phyloP scores from a whole-genome alignment of 2,329 filamentous ascomycete genomes.

The Hirsutella minnesotensis region DNA sequence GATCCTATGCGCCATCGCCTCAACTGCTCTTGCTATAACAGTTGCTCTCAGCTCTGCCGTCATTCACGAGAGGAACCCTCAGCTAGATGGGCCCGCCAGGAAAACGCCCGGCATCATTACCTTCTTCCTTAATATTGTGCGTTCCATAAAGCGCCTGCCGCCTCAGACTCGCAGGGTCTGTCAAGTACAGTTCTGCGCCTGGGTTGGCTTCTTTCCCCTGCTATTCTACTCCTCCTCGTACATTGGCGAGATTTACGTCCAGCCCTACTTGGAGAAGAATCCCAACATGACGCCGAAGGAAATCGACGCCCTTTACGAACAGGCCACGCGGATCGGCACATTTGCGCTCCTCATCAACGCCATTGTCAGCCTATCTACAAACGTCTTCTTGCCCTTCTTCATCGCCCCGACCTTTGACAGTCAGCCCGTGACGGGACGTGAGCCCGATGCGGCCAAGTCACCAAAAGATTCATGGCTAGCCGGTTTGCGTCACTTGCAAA shows the following conservation, averaged over 20 bases:
- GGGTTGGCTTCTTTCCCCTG: constrained; percentile 93
- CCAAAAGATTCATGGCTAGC: constrained; percentile 6
- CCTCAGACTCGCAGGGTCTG: constrained; percentile 76
- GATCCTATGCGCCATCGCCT: constrained; percentile 77
- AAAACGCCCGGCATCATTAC: constrained; percentile 54
- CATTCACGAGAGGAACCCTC: constrained; percentile 72
- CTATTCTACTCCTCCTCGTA: constrained; percentile 93
- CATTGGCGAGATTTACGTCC: constrained; percentile 83
- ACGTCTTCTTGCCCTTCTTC: constrained; percentile 75
- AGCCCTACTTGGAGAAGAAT: constrained; percentile 66
- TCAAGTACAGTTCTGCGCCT: constrained; percentile 71
- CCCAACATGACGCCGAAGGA: constrained; percentile 67
- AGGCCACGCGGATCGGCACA: constrained; percentile 75
- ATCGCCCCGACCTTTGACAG: constrained; percentile 68
- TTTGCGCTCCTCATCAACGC: constrained; percentile 85
- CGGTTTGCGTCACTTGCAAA: constrained; percentile 52
- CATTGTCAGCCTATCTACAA: constrained; percentile 69
- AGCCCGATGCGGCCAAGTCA: constrained; percentile 7
- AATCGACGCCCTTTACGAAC: constrained; percentile 70
- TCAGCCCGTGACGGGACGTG: constrained; percentile 14
- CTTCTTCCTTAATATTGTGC: constrained; percentile 71
- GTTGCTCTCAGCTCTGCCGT: constrained; percentile 56
- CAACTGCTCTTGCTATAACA: constrained; percentile 57
- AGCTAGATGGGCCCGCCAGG: constrained; percentile 50
- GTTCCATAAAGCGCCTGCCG: constrained; percentile 66